phyloP scores from a whole-genome alignment of 192 early-diverging fungal genomes.

The Glomus cerebriforme region DNA sequence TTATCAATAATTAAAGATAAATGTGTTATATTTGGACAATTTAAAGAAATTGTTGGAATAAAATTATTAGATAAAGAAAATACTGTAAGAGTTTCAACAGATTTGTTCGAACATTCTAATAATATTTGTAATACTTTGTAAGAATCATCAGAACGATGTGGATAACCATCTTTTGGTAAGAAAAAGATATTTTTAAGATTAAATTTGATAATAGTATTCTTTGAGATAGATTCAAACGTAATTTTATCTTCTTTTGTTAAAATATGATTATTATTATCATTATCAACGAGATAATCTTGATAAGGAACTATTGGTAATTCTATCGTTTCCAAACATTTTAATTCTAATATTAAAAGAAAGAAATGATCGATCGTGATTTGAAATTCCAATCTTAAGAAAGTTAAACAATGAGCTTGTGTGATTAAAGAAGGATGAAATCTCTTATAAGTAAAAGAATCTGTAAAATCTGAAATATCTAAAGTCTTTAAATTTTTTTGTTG shows the following conservation, averaged over 20 bases:
- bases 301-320: background rate
- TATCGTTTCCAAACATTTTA: background rate
- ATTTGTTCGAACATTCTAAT: background rate
- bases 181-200: background rate
- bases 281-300: background rate
- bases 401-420: background rate
- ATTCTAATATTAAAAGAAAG: background rate
- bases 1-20: background rate
- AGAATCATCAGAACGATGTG: background rate
- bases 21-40: background rate
- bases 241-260: background rate
- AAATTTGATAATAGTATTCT: background rate
- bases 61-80: background rate
- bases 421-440: background rate
- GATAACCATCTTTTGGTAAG: background rate
- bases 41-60: background rate
- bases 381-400: background rate
- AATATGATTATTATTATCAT: background rate
- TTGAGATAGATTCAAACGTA: background rate
- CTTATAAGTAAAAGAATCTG: background rate
- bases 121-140: background rate
- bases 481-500: background rate
- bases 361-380: background rate
- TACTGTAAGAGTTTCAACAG: background rate
- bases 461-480: background rate